Conservation (phyloP, 1,284 basidiomycete genomes). For the Irpex rosettiformis region DNA sequence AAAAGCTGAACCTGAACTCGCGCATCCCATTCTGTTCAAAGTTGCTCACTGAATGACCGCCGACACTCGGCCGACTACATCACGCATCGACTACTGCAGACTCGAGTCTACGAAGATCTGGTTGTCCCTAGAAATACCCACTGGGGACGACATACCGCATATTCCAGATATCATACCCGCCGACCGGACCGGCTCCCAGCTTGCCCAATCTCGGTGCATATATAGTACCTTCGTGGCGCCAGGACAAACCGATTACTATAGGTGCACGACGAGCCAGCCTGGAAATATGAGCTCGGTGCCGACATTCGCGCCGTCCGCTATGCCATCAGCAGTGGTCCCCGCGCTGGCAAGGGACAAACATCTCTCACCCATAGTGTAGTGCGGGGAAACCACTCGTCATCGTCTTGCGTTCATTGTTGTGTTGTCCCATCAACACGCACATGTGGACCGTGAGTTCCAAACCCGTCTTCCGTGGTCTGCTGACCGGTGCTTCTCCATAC, state of each 20-base stretch:
- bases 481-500: conserved; percentile 1
- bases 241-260: neutral
- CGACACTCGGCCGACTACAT: neutral
- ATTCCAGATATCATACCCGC: neutral
- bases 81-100: neutral
- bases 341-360: neutral
- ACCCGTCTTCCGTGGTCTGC: neutral
- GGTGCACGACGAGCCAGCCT: neutral
- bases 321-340: neutral
- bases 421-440: neutral
- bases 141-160: no score
- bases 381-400: neutral
- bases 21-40: no score
- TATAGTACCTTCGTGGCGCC: neutral
- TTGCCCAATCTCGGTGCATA: neutral
- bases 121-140: neutral
- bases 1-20: no score
- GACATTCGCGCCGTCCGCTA: neutral
- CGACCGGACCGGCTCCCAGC: neutral
- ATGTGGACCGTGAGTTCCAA: neutral
- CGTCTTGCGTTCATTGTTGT: neutral
- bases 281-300: neutral
- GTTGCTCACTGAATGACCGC: no score
- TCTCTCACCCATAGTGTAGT: no score
- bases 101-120: neutral